phyloP scores from a whole-genome alignment of 352 stramenopile species.

The Phytophthora cactorum region DNA sequence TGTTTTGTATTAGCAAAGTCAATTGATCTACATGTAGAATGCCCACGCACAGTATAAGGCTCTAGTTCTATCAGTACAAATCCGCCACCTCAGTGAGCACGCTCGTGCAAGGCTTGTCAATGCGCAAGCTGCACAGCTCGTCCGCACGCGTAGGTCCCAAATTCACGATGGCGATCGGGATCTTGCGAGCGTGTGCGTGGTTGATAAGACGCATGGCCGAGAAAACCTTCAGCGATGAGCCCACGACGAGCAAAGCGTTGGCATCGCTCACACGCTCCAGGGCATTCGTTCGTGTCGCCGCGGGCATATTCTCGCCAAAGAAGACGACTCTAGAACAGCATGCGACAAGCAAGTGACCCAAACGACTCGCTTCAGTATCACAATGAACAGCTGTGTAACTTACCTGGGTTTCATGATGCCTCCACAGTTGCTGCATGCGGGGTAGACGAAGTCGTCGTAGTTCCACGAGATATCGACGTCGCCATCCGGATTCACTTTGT shows the following conservation, averaged over 20 bases:
- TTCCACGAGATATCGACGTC: slow-evolving; percentile 92
- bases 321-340: slow-evolving; percentile 90
- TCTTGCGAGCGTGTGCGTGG: slow-evolving; percentile 62
- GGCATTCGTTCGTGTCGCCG: slow-evolving; percentile 68
- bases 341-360: background rate
- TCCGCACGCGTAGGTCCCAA: slow-evolving; percentile 89
- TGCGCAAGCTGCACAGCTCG: slow-evolving; percentile 73
- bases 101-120: slow-evolving; percentile 65
- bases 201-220: slow-evolving; percentile 94
- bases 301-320: slow-evolving; percentile 96
- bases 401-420: slow-evolving; percentile 86
- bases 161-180: slow-evolving; percentile 90
- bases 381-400: slow-evolving; percentile 12
- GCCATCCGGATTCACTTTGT: slow-evolving; percentile 88
- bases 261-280: slow-evolving; percentile 78
- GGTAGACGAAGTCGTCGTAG: slow-evolving; percentile 86
- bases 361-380: background rate
- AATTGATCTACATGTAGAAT: too few species aligned
- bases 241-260: slow-evolving; percentile 93
- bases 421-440: slow-evolving; percentile 70
- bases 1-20: slow-evolving; percentile 2
- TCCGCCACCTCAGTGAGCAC: slow-evolving; percentile 55
- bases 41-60: background rate
- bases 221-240: slow-evolving; percentile 94
- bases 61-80: slow-evolving; percentile 28